Conservation (phyloP, 257 asterid species). For the Forsythia viridissima region DNA sequence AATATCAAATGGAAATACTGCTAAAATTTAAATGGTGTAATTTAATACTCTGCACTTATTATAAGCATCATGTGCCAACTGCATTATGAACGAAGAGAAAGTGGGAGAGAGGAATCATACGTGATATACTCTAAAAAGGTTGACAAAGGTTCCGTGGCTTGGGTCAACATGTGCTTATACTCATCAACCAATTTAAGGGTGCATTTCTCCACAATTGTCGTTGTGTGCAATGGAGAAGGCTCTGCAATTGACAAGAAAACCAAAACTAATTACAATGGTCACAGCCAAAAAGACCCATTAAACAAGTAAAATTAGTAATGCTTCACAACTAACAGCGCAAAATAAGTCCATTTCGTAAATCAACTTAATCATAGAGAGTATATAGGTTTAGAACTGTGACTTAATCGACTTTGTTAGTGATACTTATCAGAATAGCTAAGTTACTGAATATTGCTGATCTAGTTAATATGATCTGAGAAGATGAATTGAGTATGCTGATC, state of each 20-base stretch:
- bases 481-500: not conserved
- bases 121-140: constrained; percentile 85
- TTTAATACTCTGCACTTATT: not conserved
- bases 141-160: constrained; percentile 91
- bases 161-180: constrained; percentile 85
- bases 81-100: not conserved
- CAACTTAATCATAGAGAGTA: constrained; percentile 3
- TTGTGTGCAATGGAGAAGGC: constrained; percentile 92
- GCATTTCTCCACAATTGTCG: constrained; percentile 97
- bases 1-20: not conserved
- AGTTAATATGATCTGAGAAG: not conserved
- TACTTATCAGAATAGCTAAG: not conserved
- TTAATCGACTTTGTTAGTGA: not conserved
- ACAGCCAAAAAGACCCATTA: constrained; percentile 8
- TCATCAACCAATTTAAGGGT: constrained; percentile 90
- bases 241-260: constrained; percentile 48
- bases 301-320: not conserved
- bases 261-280: constrained; percentile 5
- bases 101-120: constrained; percentile 33
- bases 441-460: not conserved
- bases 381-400: constrained; percentile 8
- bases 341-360: constrained; percentile 11
- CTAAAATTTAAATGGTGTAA: not conserved
- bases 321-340: not conserved
- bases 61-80: not conserved